phyloP scores from a whole-genome alignment of 441 rosid species.

The Brassica balearica region DNA sequence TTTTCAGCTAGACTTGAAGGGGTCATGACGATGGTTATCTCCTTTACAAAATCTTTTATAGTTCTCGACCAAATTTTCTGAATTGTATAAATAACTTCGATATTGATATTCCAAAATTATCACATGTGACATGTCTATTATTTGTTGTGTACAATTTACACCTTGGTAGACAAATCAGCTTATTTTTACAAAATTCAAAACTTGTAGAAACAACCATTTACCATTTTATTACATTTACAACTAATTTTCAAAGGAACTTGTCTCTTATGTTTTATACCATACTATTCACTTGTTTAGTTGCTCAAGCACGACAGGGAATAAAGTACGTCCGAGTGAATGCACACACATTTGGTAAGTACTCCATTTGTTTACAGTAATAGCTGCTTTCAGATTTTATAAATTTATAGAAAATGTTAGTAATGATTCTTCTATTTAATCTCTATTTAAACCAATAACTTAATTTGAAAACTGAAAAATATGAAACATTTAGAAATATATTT shows the following conservation, averaged over 20 bases:
- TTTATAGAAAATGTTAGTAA: neutral
- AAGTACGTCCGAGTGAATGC: neutral
- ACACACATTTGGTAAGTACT: neutral
- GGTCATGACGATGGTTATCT: neutral
- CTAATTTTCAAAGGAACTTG: neutral
- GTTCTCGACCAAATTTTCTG: neutral
- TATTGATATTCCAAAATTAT: neutral
- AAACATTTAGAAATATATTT: neutral
- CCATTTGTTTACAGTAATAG: neutral
- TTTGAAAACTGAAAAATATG: neutral
- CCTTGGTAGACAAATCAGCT: neutral
- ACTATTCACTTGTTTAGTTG: neutral
- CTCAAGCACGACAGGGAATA: neutral
- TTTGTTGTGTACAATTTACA: neutral
- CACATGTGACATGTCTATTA: neutral
- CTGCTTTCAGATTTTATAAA: neutral
- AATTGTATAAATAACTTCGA: neutral
- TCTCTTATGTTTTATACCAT: neutral
- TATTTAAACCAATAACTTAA: neutral
- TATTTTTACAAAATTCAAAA: neutral
- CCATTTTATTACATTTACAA: neutral
- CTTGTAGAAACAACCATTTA: neutral
- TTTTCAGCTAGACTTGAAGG: neutral
- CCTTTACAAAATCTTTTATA: neutral
- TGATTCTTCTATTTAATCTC: neutral